These are phyloP conservation scores for Phytophthora ramorum DNA, from an alignment of 352 stramenopile genomes.

Conservation along the genomic window DNA sequence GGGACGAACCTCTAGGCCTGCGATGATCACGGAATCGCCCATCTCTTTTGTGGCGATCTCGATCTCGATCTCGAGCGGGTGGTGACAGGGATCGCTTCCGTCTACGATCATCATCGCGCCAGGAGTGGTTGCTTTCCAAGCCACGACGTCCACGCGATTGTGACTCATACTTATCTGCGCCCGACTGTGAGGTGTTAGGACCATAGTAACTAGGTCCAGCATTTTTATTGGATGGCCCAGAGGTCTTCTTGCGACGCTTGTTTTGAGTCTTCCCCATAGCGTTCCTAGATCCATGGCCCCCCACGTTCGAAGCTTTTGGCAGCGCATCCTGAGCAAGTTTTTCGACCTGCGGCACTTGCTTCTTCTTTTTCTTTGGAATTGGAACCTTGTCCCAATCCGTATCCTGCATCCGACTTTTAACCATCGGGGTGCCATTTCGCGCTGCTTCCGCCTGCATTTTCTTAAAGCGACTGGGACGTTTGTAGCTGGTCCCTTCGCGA, in stretches of 20 bases:
- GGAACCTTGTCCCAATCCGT: constrained; percentile 56
- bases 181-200: constrained; percentile 25
- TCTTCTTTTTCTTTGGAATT: constrained; percentile 55
- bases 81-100: constrained; percentile 32
- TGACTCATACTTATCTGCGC: constrained; percentile 28
- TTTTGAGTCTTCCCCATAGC: constrained; percentile 18
- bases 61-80: constrained; percentile 20
- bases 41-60: constrained; percentile 20
- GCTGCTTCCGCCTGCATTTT: constrained; percentile 57
- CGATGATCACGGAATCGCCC: constrained; percentile 27
- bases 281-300: constrained; percentile 14
- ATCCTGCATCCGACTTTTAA: constrained; percentile 45
- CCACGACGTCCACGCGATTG: constrained; percentile 15
- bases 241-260: constrained; percentile 33
- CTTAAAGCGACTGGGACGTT: constrained; percentile 63
- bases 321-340: constrained; percentile 5
- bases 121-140: constrained; percentile 21
- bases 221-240: constrained; percentile 19
- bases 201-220: constrained; percentile 46
- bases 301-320: constrained; percentile 6
- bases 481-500: constrained; percentile 47
- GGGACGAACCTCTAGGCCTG: constrained; percentile 29
- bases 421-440: constrained; percentile 45
- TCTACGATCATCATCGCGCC: constrained; percentile 27
- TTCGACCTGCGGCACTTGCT: constrained; percentile 16